A percentile compares a stretch with the other conserved stretches of the same genome.
Evolutionary conservation across 805 yeast species (phyloP).

Genomic region (Isabelozyma pseudorhagii): DNA sequence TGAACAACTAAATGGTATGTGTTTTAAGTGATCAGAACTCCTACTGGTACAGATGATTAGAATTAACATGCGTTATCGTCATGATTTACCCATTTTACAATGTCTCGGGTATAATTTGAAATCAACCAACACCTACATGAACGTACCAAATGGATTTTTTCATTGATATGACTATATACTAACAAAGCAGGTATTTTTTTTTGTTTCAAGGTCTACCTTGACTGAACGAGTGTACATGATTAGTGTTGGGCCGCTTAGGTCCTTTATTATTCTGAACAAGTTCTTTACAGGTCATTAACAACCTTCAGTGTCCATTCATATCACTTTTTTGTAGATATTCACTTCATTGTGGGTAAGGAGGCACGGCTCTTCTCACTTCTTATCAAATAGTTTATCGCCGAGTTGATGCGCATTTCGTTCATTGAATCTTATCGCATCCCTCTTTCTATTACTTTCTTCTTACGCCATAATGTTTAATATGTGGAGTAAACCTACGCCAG

Average conservation of each 20-base stretch:
- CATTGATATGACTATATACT: background rate
- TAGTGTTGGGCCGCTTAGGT: too few species aligned
- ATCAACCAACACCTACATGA: slow-evolving; percentile 47
- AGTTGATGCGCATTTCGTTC: background rate
- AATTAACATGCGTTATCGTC: slow-evolving; percentile 46
- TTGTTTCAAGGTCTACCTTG: too few species aligned
- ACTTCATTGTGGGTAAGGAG: background rate
- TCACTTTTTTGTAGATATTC: background rate
- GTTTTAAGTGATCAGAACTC: background rate
- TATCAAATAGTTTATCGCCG: background rate
- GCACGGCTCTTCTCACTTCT: too few species aligned
- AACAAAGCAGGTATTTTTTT: background rate
- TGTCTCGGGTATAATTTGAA: slow-evolving; percentile 37
- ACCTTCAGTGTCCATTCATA: background rate
- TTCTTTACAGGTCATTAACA: too few species aligned
- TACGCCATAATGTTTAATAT: background rate
- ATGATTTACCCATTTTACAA: slow-evolving; percentile 36
- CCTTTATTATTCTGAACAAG: background rate
- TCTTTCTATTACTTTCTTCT: background rate
- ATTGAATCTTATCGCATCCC: background rate
- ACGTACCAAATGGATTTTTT: slow-evolving; percentile 4
- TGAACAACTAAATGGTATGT: too few species aligned
- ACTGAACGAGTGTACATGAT: too few species aligned
- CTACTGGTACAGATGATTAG: slow-evolving; percentile 17
- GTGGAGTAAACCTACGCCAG: background rate